phyloP scores from a whole-genome alignment of 2,329 filamentous ascomycete species.

The Diaporthe sp. region DNA sequence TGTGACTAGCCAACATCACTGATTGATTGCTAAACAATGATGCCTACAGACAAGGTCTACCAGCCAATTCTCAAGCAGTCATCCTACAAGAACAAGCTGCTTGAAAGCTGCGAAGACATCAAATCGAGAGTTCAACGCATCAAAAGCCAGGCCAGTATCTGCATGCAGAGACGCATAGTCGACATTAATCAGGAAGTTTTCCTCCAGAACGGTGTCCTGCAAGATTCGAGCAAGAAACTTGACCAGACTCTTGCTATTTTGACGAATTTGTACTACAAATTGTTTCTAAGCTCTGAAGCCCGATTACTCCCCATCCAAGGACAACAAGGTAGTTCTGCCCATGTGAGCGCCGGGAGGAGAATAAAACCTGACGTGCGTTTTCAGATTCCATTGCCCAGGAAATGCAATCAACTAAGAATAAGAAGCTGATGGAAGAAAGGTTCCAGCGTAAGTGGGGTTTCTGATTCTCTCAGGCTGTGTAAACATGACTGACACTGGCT shows the following conservation, averaged over 20 bases:
- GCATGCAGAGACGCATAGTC: conserved; percentile 1
- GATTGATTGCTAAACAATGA: not conserved
- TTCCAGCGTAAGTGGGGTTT: not conserved
- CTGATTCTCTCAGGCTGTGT: rapidly evolving
- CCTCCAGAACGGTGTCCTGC: not conserved
- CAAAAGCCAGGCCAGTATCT: not conserved
- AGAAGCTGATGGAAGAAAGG: not conserved
- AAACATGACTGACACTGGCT: not conserved
- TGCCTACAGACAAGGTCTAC: not conserved
- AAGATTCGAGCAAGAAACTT: not conserved
- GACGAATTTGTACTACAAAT: not conserved
- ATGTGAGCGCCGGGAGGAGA: not conserved
- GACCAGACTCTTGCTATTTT: not conserved
- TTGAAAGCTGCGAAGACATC: not conserved
- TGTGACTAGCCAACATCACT: not conserved
- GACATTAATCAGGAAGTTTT: not conserved
- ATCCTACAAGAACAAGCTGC: not conserved
- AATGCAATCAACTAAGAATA: not conserved
- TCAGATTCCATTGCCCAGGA: not conserved
- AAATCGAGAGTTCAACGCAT: not conserved
- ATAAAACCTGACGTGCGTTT: not conserved
- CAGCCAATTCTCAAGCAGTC: conserved; percentile 5
- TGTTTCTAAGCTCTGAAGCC: not conserved
- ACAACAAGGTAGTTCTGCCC: not conserved
- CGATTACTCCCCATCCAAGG: not conserved